Conservation (phyloP, 257 asterid genomes). For the Penstemon davidsonii region DNA sequence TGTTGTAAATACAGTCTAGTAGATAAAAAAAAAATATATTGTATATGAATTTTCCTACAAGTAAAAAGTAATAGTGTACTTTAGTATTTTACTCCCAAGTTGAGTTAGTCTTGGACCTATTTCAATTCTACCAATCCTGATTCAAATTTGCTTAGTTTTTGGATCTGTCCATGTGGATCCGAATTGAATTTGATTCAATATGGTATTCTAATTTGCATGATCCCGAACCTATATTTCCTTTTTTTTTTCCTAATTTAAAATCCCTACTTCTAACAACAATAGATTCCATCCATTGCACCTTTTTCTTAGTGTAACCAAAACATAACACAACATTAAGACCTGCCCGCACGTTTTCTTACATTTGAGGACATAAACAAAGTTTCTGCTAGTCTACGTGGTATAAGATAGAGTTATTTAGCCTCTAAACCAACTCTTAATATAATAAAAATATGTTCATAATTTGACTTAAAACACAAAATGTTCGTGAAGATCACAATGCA, state of each 20-base stretch:
- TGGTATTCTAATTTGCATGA: no score
- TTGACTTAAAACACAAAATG: conserved; percentile 36
- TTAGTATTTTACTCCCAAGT: no score
- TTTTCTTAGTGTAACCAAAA: background rate
- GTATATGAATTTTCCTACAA: no score
- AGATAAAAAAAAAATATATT: no score
- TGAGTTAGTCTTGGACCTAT: no score
- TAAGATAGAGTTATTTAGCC: background rate
- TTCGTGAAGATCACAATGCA: conserved; percentile 49
- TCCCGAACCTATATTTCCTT: conserved; percentile 5
- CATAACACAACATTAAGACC: conserved; percentile 8
- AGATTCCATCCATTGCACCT: conserved; percentile 27
- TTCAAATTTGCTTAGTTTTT: no score
- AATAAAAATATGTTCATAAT: background rate
- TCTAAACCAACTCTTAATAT: background rate
- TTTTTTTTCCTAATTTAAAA: background rate
- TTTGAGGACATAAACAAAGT: conserved; percentile 11
- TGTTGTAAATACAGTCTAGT: no score
- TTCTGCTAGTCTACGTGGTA: conserved; percentile 14
- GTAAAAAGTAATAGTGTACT: no score
- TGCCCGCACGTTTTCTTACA: conserved; percentile 42
- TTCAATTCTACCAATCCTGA: no score
- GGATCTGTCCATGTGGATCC: no score
- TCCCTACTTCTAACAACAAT: no score
- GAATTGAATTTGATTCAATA: conserved; percentile 1